Evolutionary conservation across 192 early-diverging fungal genomes (phyloP), one percentile per base, ranked within the genome.

Genomic region (Gigaspora rosea): DNA sequence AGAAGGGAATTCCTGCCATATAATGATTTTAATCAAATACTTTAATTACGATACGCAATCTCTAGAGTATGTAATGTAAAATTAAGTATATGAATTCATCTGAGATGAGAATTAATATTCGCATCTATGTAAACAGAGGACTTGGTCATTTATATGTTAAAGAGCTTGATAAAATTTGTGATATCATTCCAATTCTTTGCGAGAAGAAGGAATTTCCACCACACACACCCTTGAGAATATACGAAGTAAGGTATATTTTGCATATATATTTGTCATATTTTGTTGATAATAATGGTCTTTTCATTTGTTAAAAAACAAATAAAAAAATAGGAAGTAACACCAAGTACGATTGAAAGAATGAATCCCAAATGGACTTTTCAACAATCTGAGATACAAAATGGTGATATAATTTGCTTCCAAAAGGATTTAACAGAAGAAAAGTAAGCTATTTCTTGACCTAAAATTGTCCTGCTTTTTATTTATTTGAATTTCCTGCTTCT

Each of bases 361-460:
- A 90, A 94, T 68, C 46, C 77, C 11, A 82, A 85, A 46, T 46
- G 71, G 46, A 92, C 92, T 2, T 96, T 96, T 81, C 61, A 64
- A 3, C 65, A 82, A 41, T 90, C 93, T 18, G 97, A 99, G 80
- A 90, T 99, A 62, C 91, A 94, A 80, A 92, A 92, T 70, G 97
- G 97, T 46, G 97, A 99, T 79, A 98, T 99, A 70, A 88, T 99
- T 70, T 92, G 88, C 76, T 91, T 92, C 81, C 95, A 97, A 82
- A 82, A 81, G 27, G 83, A 82, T 27, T 75, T 90, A 27, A 85
- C 81, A 20, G 81, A 78, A 46, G 80, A 84, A 75, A 82, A 87
- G 82, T 87, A 80, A 20, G 79, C 76, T 54, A 35, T 51, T 22
- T 58, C 10, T 41, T 48, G 15, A 27, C 52, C 32, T n/a, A 9